phyloP scores from a whole-genome alignment of 169 alveolate genomes.

The Toxoplasma gondii region DNA sequence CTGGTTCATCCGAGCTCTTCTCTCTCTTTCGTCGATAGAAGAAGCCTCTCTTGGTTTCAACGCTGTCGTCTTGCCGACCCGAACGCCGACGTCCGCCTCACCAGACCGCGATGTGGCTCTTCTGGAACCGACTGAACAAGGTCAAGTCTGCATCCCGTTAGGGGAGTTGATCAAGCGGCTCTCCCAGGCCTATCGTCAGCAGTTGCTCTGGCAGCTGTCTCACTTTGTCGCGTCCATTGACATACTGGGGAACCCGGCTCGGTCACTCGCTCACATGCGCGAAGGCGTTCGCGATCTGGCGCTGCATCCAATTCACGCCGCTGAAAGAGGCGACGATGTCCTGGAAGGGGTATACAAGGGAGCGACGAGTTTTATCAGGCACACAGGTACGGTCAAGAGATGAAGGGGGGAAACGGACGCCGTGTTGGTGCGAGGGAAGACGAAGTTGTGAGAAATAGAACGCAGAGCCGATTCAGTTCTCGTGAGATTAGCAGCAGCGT shows the following conservation, averaged over 20 bases:
- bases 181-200: slow-evolving; percentile 53
- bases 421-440: no score
- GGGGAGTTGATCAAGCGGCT: not conserved
- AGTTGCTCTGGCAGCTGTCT: slow-evolving; percentile 60
- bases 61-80: not conserved
- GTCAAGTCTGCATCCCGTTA: not conserved
- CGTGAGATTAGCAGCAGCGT: no score
- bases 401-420: no score
- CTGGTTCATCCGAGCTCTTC: slow-evolving; percentile 22
- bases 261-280: slow-evolving; percentile 68
- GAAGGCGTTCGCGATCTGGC: slow-evolving; percentile 71
- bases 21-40: slow-evolving; percentile 29
- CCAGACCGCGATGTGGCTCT: not conserved
- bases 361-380: slow-evolving; percentile 74
- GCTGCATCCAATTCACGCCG: slow-evolving; percentile 62
- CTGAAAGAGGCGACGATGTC: slow-evolving; percentile 70
- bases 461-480: no score
- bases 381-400: slow-evolving; percentile 63
- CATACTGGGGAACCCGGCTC: slow-evolving; percentile 69
- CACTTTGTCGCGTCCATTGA: slow-evolving; percentile 63
- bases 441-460: no score
- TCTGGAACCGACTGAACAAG: not conserved
- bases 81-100: not conserved
- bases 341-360: slow-evolving; percentile 76
- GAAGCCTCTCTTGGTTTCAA: slow-evolving; percentile 26